These are phyloP conservation scores for Dionaea muscipula DNA, from an alignment of 179 eudicot genomes.

Conservation along the genomic window DNA sequence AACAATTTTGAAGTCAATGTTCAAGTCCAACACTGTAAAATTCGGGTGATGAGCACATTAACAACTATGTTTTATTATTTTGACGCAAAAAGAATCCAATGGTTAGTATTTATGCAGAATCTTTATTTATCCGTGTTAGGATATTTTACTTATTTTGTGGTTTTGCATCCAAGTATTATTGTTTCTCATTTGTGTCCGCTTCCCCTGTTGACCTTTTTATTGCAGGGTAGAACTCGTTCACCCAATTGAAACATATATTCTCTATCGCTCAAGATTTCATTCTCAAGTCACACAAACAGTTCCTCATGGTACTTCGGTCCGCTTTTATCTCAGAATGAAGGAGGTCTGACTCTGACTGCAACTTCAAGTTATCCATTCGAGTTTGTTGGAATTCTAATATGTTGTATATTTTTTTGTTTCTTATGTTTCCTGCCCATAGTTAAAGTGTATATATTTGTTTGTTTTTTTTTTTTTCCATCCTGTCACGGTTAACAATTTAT, in stretches of 20 bases:
- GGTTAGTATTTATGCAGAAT: slow-evolving; percentile 28
- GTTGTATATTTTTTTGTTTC: background rate
- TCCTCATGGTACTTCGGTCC: slow-evolving; percentile 29
- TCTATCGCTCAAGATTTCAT: slow-evolving; percentile 39
- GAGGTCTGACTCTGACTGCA: slow-evolving; percentile 38
- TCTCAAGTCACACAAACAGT: slow-evolving; percentile 28
- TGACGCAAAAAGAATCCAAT: slow-evolving; percentile 49
- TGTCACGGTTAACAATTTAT: background rate
- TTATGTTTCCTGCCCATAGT: background rate
- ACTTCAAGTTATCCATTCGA: background rate
- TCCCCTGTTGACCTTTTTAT: slow-evolving; percentile 9
- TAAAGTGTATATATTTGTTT: no score
- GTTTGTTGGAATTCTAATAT: background rate
- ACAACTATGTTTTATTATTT: slow-evolving; percentile 40
- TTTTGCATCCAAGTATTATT: background rate
- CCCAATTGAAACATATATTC: slow-evolving; percentile 56
- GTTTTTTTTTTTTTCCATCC: background rate
- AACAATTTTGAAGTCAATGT: slow-evolving; percentile 37
- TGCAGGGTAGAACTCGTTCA: slow-evolving; percentile 71
- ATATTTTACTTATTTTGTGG: slow-evolving; percentile 2
- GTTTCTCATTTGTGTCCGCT: slow-evolving; percentile 6
- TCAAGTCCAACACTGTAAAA: slow-evolving; percentile 49
- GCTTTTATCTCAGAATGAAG: slow-evolving; percentile 49
- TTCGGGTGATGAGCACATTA: slow-evolving; percentile 62
- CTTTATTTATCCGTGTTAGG: background rate